A percentile compares a stretch with the other conserved stretches of the same genome.
Conservation (phyloP, 2,329 filamentous ascomycete genomes). For the Venturia oleaginea region DNA sequence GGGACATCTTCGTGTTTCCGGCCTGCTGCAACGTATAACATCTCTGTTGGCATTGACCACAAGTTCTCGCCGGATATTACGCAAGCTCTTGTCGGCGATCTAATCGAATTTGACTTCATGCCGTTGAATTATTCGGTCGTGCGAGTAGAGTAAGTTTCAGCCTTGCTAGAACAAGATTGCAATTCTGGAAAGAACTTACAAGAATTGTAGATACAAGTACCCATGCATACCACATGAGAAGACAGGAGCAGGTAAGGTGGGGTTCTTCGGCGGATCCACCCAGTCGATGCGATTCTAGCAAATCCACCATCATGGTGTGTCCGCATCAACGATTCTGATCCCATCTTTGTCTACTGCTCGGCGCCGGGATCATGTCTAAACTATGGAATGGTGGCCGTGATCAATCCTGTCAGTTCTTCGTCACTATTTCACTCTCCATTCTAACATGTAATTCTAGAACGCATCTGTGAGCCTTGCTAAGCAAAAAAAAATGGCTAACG, state of each 20-base stretch:
- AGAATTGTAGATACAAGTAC: conserved; percentile 2
- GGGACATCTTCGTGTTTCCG: not conserved
- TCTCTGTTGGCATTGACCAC: conserved; percentile 15
- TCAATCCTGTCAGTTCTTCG: conserved; percentile 50
- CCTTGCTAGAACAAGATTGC: not conserved
- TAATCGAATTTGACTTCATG: conserved; percentile 18
- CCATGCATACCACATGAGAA: conserved; percentile 55
- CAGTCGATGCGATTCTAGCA: conserved; percentile 38
- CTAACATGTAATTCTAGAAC: not conserved
- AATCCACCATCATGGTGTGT: conserved; percentile 37
- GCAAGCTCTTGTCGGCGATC: conserved; percentile 17
- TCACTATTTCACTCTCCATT: no score
- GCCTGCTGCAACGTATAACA: conserved; percentile 6
- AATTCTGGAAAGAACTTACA: not conserved
- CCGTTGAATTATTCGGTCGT: conserved; percentile 18
- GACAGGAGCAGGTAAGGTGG: conserved; percentile 37
- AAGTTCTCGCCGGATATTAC: conserved; percentile 16
- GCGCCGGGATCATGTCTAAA: conserved; percentile 52
- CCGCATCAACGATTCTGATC: conserved; percentile 49
- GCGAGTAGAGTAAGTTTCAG: conserved; percentile 15
- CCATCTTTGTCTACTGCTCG: conserved; percentile 60
- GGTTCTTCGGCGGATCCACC: conserved; percentile 46
- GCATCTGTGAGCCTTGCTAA: conserved; percentile 18
- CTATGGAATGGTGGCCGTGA: conserved; percentile 60
- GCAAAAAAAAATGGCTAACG: conserved; percentile 22